Percentiles rank a stretch among this genome's conserved stretches.
phyloP scores from a whole-genome alignment of 768 basidiomycete genomes.

The Phylloporus sp. region DNA sequence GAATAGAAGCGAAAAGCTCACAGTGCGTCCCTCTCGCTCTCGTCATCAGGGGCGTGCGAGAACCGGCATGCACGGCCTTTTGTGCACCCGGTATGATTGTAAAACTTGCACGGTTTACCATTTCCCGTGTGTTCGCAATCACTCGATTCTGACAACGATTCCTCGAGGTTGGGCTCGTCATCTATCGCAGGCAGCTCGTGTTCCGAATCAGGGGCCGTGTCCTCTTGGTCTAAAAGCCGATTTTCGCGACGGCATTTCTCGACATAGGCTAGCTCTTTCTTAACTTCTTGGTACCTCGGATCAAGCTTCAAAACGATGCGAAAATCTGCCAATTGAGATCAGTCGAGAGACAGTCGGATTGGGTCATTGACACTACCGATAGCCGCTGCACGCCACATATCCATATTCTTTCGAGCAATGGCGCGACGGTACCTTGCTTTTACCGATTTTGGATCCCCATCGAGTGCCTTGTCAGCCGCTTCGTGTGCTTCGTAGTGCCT shows the following conservation, averaged over 20 bases:
- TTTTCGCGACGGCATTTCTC: conserved; percentile 1
- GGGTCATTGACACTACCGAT: conserved; percentile 9
- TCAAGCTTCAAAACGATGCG: conserved; percentile 22
- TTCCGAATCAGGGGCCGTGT: not conserved
- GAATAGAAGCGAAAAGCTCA: conserved; percentile 26
- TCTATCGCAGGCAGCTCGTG: conserved; percentile 11
- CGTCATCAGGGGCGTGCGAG: conserved; percentile 49
- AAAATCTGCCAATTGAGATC: conserved; percentile 20
- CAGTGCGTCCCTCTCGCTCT: conserved; percentile 50
- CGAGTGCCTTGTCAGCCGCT: conserved; percentile 24
- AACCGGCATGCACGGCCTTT: conserved; percentile 38
- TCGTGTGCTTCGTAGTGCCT: conserved; percentile 25
- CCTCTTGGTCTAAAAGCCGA: not conserved
- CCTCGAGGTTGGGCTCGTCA: conserved; percentile 32
- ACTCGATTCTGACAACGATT: conserved; percentile 45
- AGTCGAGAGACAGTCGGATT: not conserved
- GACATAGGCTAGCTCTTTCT: not conserved
- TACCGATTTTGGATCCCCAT: conserved; percentile 23
- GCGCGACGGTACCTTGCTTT: conserved; percentile 35
- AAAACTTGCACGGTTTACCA: conserved; percentile 46
- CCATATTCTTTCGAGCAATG: conserved; percentile 26
- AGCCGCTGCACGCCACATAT: conserved; percentile 9
- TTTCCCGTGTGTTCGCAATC: conserved; percentile 48
- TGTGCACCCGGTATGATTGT: conserved; percentile 48
- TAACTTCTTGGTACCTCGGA: conserved; percentile 13